Conservation (phyloP, 2,329 filamentous ascomycete species). For the Hirsutella minnesotensis region DNA sequence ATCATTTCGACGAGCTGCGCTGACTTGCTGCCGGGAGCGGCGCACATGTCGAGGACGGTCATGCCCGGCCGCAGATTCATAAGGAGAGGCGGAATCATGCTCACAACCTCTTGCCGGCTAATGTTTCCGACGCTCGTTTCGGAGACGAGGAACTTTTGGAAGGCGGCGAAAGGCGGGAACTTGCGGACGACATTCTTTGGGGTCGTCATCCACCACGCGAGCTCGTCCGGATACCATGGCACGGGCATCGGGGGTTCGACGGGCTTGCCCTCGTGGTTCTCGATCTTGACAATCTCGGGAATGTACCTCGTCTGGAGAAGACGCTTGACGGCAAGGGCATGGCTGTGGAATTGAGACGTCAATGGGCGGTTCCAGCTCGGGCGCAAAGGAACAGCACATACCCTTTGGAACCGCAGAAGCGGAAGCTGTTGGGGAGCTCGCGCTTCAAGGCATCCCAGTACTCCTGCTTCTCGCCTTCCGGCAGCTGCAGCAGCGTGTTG, state of each 20-base stretch:
- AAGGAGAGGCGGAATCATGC: constrained; percentile 94
- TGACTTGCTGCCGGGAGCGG: constrained; percentile 93
- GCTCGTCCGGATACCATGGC: constrained; percentile 84
- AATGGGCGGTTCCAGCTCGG: not conserved
- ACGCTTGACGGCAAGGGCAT: constrained; percentile 85
- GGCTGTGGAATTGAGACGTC: constrained; percentile 32
- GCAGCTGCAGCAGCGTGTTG: constrained; percentile 61
- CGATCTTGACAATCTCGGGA: constrained; percentile 76
- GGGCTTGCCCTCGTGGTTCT: constrained; percentile 66
- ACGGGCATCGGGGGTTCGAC: constrained; percentile 77
- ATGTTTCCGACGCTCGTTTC: constrained; percentile 97
- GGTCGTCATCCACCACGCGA: constrained; percentile 97
- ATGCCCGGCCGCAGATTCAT: constrained; percentile 87
- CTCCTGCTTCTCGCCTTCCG: constrained; percentile 62
- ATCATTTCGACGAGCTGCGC: constrained; percentile 92
- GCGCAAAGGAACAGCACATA: constrained; percentile 22
- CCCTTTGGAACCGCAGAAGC: constrained; percentile 93
- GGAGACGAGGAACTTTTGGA: constrained; percentile 95
- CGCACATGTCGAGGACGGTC: constrained; percentile 90
- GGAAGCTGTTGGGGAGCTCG: constrained; percentile 92
- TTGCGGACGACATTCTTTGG: constrained; percentile 92
- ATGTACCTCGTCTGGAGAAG: constrained; percentile 82
- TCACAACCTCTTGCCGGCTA: constrained; percentile 92
- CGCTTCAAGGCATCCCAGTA: constrained; percentile 79
- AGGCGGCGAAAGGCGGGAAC: constrained; percentile 85